These are phyloP conservation scores for Coniochaeta sp. DNA, from an alignment of 2,329 filamentous ascomycete species.

Conservation along the genomic window DNA sequence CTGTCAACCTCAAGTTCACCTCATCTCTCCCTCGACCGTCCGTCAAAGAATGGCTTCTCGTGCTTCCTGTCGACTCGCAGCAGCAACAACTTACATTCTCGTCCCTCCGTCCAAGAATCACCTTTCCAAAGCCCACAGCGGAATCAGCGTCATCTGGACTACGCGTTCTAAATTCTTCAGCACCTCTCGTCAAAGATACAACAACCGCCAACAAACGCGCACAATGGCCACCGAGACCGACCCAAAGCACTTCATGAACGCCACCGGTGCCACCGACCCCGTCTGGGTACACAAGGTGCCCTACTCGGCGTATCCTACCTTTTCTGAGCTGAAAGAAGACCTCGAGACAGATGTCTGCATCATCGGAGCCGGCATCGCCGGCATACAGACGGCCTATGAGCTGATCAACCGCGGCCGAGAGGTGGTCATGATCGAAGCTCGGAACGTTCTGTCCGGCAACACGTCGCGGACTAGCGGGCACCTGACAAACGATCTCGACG, in stretches of 20 bases:
- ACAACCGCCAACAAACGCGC: not conserved
- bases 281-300: slow-evolving; percentile 45
- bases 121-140: not conserved
- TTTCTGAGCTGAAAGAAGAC: slow-evolving; percentile 31
- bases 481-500: slow-evolving; percentile 44
- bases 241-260: slow-evolving; percentile 21
- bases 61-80: not conserved
- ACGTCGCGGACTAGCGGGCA: slow-evolving; percentile 46
- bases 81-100: not conserved
- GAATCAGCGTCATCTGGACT: not conserved
- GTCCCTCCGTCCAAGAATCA: not conserved
- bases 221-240: not conserved
- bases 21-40: not conserved
- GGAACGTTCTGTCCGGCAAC: slow-evolving; percentile 46
- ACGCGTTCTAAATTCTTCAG: not conserved
- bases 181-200: not conserved
- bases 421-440: slow-evolving; percentile 45
- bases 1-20: not conserved
- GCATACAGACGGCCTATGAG: slow-evolving; percentile 44
- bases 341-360: slow-evolving; percentile 40
- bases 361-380: slow-evolving; percentile 44
- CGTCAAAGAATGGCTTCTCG: slow-evolving; percentile 1
- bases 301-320: slow-evolving; percentile 33
- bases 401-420: slow-evolving; percentile 39
- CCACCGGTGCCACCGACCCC: slow-evolving; percentile 40